These are phyloP conservation scores for Chaetomium sp. DNA, from an alignment of 2,329 filamentous ascomycete genomes.

Conservation along the genomic window DNA sequence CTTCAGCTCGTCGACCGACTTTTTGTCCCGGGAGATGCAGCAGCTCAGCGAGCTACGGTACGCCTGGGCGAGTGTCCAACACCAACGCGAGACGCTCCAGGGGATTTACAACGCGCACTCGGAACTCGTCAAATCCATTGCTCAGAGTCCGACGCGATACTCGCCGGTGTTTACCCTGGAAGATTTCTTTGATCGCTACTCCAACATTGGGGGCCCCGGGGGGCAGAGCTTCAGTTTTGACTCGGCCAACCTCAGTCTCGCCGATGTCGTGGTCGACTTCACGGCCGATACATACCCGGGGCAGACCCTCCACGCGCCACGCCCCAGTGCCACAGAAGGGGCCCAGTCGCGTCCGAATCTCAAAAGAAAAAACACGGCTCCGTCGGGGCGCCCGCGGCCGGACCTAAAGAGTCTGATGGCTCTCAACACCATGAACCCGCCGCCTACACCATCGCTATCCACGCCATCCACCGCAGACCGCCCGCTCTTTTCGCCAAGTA, in stretches of 20 bases:
- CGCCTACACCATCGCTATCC: conserved; percentile 26
- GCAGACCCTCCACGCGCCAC: conserved; percentile 42
- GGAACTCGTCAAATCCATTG: conserved; percentile 68
- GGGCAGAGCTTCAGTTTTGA: conserved; percentile 61
- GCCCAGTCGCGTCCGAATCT: conserved; percentile 33
- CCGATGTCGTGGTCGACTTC: conserved; percentile 58
- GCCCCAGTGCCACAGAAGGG: conserved; percentile 25
- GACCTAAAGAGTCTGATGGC: conserved; percentile 34
- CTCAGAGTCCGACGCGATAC: conserved; percentile 63
- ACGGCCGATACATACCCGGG: conserved; percentile 49
- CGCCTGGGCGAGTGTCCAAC: conserved; percentile 70
- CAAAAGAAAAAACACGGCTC: conserved; percentile 44
- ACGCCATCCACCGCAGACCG: conserved; percentile 29
- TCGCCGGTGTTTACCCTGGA: conserved; percentile 77
- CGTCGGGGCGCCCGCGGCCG: conserved; percentile 34
- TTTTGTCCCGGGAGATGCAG: conserved; percentile 71
- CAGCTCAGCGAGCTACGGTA: conserved; percentile 69
- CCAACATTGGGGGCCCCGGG: conserved; percentile 48
- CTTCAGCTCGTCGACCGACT: conserved; percentile 58
- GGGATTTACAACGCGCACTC: conserved; percentile 71
- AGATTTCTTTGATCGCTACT: conserved; percentile 80
- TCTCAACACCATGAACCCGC: conserved; percentile 28
- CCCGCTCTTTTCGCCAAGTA: conserved; percentile 36
- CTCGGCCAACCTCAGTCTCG: conserved; percentile 64
- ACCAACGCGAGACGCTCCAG: conserved; percentile 73